Evolutionary conservation across 2,329 filamentous ascomycete genomes (phyloP).

Genomic region (Neurospora sp.): DNA sequence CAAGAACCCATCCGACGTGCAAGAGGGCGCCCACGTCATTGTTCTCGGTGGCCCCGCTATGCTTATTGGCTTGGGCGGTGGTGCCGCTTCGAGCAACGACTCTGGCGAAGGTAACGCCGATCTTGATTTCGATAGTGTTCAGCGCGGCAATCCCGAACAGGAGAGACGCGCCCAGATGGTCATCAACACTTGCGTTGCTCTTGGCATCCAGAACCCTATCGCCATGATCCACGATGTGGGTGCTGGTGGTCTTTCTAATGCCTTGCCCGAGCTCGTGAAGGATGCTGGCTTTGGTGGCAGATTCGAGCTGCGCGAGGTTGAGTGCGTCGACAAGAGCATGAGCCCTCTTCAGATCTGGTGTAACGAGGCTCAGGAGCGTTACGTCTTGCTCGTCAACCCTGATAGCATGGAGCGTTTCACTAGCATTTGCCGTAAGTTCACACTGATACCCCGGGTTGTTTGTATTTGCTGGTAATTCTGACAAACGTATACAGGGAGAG

Average conservation of each 20-base stretch:
- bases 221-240: constrained; percentile 97
- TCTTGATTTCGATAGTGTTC: constrained; percentile 93
- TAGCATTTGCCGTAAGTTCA: constrained; percentile 46
- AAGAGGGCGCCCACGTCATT: constrained; percentile 79
- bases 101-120: constrained; percentile 85
- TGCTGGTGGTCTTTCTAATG: constrained; percentile 68
- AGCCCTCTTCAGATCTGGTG: constrained; percentile 97
- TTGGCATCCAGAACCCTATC: constrained; percentile 81
- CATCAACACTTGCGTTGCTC: constrained; percentile 83
- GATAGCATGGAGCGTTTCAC: constrained; percentile 70
- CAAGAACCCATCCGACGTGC: constrained; percentile 71
- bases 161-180: constrained; percentile 95
- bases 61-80: constrained; percentile 93
- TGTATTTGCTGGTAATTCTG: constrained; percentile 8
- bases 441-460: not conserved
- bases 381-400: constrained; percentile 79
- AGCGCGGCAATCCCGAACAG: constrained; percentile 94
- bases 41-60: constrained; percentile 94
- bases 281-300: constrained; percentile 84
- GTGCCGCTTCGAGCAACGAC: constrained; percentile 84
- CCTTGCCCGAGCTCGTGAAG: constrained; percentile 80
- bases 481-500: constrained; percentile 46
- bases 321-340: constrained; percentile 84
- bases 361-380: constrained; percentile 92
- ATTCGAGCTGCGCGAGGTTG: constrained; percentile 90